Evolutionary conservation across 371 early-diverging fungal genomes (phyloP), one percentile per base, ranked within the genome.

Genomic region (Funneliformis caledonium): DNA sequence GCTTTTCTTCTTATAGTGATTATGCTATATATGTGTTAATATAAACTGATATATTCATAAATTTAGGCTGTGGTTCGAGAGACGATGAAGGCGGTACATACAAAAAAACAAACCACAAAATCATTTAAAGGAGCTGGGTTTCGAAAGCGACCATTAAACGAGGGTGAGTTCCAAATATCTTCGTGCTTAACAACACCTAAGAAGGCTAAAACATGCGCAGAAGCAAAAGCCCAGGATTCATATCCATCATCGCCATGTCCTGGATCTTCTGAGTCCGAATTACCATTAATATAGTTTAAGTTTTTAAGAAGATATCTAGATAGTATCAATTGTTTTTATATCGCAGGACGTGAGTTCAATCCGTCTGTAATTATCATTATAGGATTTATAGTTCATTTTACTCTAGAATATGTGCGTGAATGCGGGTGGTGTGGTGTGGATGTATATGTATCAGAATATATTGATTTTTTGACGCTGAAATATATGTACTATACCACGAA

Each of bases 31-130:
- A 22, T 47, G 6, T 76, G 14, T 11, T 3, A 12, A 50, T 50
- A 50, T 50, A 50, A 12, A 1, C 14, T 50, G 50, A 50, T 50
- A 14, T 12, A 10, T 50, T 11, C 43, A 62, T 76, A 31, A 76
- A 76, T 76, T 47, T 48, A 76, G 76, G 19, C 76, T 76, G 76
- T 48, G 31, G 14, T 76, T 33, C 45, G 64, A 69, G 37, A 78
- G 47, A 78, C 78, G 5, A 68, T 78, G 68, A 78, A 56, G 78
- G 59, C 19, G 1, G 52, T 68, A 7, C 52, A 78, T 56, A 22
- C 14, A 67, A 78, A 68, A 52, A 45, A 62, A 50, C 33, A 65
- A 52, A 78, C 42, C 11, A 31, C 33, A 14, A 22, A 69, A 68
- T 50, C 37, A 56, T 68, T 78, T 68, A 68, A 78, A 48, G 56